Evolutionary conservation across 2,329 filamentous ascomycete species (phyloP).

Genomic region (Trichoderma afroharzianum): DNA sequence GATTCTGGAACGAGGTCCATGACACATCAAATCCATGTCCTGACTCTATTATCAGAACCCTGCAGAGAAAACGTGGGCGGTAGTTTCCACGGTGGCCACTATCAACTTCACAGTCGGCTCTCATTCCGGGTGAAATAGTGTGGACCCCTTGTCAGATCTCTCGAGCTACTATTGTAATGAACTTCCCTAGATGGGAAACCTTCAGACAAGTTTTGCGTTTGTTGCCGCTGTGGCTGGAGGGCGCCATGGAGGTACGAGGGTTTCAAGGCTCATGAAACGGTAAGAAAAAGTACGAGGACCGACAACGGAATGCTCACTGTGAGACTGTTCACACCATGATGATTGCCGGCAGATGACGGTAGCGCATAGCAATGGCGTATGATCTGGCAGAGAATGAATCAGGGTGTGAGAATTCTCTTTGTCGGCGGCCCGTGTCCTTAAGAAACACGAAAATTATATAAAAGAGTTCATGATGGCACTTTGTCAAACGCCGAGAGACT

Average conservation of each 20-base stretch:
- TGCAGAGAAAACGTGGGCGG: not conserved
- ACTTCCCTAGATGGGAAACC: conserved; percentile 25
- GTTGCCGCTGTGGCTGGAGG: conserved; percentile 19
- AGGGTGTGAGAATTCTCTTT: conserved; percentile 6
- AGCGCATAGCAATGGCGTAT: conserved; percentile 13
- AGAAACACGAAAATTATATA: conserved; percentile 3
- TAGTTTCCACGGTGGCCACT: not conserved
- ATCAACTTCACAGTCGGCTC: conserved; percentile 2
- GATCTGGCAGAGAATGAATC: not conserved
- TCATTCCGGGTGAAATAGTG: not conserved
- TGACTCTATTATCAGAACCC: not conserved
- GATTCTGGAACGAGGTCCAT: conserved; percentile 21
- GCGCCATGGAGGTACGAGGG: conserved; percentile 1
- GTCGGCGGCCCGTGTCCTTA: conserved; percentile 1
- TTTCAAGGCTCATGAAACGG: not conserved
- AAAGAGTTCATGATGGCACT: not conserved
- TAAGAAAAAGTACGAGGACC: not conserved
- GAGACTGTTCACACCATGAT: conserved; percentile 11
- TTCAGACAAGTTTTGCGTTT: conserved; percentile 25
- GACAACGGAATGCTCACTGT: conserved; percentile 15
- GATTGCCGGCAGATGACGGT: conserved; percentile 4
- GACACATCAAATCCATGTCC: conserved; percentile 20
- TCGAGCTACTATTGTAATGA: conserved; percentile 14
- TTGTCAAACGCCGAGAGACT: not conserved
- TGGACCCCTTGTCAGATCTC: conserved; percentile 3